phyloP scores from a whole-genome alignment of 768 basidiomycete genomes.

The Amanita brunnescens region DNA sequence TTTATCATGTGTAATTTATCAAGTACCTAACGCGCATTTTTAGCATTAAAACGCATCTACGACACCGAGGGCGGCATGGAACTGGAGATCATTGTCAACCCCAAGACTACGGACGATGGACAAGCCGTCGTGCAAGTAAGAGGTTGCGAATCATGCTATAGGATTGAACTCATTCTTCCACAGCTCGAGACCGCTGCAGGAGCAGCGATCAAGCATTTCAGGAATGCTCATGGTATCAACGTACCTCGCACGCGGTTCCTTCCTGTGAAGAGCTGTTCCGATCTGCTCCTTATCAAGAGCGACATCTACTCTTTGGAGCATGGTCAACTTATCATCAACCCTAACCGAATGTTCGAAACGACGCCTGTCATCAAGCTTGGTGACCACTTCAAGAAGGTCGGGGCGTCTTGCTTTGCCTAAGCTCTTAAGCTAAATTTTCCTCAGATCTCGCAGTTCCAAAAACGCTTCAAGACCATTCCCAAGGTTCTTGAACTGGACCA shows the following conservation, averaged over 20 bases:
- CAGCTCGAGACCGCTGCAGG: slow-evolving; percentile 88
- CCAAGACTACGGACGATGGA: slow-evolving; percentile 80
- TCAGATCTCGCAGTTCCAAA: slow-evolving; percentile 82
- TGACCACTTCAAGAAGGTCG: slow-evolving; percentile 92
- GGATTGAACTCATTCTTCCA: slow-evolving; percentile 5
- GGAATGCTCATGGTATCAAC: slow-evolving; percentile 87
- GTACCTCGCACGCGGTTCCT: slow-evolving; percentile 93
- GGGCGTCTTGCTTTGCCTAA: slow-evolving; percentile 3
- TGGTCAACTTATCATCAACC: slow-evolving; percentile 82
- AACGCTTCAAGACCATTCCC: slow-evolving; percentile 92
- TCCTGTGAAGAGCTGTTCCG: slow-evolving; percentile 84
- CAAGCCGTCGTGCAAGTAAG: slow-evolving; percentile 71
- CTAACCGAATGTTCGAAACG: slow-evolving; percentile 71
- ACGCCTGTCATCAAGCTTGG: slow-evolving; percentile 97
- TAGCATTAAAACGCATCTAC: slow-evolving; percentile 88
- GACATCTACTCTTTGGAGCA: slow-evolving; percentile 89
- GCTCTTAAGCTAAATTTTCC: background rate
- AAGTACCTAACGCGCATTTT: background rate
- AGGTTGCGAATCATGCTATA: slow-evolving; percentile 10
- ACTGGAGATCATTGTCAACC: slow-evolving; percentile 93
- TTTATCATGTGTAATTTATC: slow-evolving; percentile 5
- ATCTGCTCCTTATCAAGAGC: slow-evolving; percentile 82
- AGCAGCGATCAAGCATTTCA: slow-evolving; percentile 91
- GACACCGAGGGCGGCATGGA: slow-evolving; percentile 70
- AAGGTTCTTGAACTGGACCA: slow-evolving; percentile 88